Conservation (phyloP, 2,329 filamentous ascomycete genomes). For the Exophiala mesophila region DNA sequence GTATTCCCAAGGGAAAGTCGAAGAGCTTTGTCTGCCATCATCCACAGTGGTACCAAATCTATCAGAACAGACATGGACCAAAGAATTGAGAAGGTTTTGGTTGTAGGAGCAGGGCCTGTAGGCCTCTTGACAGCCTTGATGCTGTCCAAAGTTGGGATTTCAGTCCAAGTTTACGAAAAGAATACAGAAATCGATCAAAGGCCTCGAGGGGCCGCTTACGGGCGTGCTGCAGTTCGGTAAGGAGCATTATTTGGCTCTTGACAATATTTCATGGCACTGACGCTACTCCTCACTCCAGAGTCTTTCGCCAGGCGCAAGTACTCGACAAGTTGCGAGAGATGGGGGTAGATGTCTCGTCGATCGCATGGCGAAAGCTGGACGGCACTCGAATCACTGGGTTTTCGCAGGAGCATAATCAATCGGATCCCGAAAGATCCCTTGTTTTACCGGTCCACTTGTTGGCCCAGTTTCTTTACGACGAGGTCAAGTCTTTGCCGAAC, state of each 20-base stretch:
- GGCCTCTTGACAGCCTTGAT: neutral
- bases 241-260: neutral
- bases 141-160: neutral
- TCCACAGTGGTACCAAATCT: no score
- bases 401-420: neutral
- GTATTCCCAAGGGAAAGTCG: no score
- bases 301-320: neutral
- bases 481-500: neutral
- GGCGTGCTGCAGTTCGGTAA: neutral
- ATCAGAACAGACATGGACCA: no score
- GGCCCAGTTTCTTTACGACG: neutral
- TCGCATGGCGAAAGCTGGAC: neutral
- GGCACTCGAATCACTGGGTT: neutral
- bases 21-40: no score
- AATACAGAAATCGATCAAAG: neutral
- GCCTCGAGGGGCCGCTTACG: neutral
- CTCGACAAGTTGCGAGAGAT: neutral
- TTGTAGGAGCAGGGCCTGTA: neutral
- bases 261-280: neutral
- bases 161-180: neutral
- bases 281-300: neutral
- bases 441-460: neutral
- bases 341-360: neutral
- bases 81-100: no score
- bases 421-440: neutral